A percentile compares a stretch with the other conserved stretches of the same genome.
phyloP scores from a whole-genome alignment of 139 green algal genomes.

The Mychonastes homosphaera region DNA sequence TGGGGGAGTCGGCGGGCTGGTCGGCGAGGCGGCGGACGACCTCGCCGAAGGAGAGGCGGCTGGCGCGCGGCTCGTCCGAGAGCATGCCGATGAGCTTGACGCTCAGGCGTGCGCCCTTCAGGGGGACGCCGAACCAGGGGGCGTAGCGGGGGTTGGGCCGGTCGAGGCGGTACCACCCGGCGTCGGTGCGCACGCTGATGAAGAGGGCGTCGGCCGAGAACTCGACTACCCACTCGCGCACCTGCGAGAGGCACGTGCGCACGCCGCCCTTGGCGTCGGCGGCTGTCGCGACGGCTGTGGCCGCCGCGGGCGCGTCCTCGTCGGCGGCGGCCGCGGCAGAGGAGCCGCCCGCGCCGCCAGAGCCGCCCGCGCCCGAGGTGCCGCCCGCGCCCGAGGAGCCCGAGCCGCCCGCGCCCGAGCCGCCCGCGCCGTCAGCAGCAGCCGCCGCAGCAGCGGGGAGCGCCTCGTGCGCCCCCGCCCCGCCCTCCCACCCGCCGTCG shows the following conservation, averaged over 20 bases:
- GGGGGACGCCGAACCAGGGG: slow-evolving; percentile 65
- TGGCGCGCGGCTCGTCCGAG: slow-evolving; percentile 46
- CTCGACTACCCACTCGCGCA: slow-evolving; percentile 91
- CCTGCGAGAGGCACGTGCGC: slow-evolving; percentile 74
- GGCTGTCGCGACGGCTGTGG: slow-evolving; percentile 16
- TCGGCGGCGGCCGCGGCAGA: slow-evolving; percentile 8
- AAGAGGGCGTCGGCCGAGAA: slow-evolving; percentile 72
- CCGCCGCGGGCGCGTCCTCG: slow-evolving; percentile 1
- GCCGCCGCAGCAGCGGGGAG: not conserved
- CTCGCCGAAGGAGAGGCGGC: slow-evolving; percentile 67
- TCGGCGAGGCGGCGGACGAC: slow-evolving; percentile 53
- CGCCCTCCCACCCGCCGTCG: slow-evolving; percentile 51
- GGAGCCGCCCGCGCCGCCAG: slow-evolving; percentile 3
- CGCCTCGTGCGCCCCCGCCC: not conserved
- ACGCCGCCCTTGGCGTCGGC: slow-evolving; percentile 40
- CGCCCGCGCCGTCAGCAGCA: slow-evolving; percentile 14
- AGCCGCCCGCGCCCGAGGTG: slow-evolving; percentile 7
- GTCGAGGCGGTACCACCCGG: slow-evolving; percentile 76
- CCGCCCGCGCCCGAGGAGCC: slow-evolving; percentile 13
- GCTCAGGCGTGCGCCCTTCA: slow-evolving; percentile 64
- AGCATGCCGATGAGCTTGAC: slow-evolving; percentile 51
- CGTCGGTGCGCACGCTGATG: slow-evolving; percentile 84
- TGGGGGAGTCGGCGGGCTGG: slow-evolving; percentile 22
- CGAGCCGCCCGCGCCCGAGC: slow-evolving; percentile 1
- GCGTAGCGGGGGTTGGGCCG: slow-evolving; percentile 53